Base-by-base conservation (phyloP, 2,329 filamentous ascomycete genomes). In the Aspergillus sp. region DNA sequence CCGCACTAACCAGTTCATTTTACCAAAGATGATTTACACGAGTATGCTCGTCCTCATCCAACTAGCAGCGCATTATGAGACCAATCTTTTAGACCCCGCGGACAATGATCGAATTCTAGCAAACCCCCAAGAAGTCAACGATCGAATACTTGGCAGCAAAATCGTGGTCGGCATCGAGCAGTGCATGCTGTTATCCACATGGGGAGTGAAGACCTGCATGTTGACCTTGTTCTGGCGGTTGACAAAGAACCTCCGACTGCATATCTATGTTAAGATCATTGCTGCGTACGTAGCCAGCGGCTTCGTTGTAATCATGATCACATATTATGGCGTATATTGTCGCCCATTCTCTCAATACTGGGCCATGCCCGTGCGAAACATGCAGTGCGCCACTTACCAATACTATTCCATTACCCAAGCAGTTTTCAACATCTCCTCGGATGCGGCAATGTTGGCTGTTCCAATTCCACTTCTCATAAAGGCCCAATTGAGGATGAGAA, bases 171-270 rank as follows among this genome's bases (percentile, higher is more conserved):
- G 77, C 1, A 71, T 81, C 7, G 80, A 83, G 58, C 79, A 82
- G 61, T 81, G 78, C 71, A 81, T 82, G 72, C 71, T 81, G 36
- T 57, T 75, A 16, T 79, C 78, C 3, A 80, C 80, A 14, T 84
- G 82, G 81, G 69, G 78, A 6, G 76, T 82, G 52, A 85, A 84
- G 64, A 73, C 78, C 24, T 83, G 81, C 65, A 75, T 84, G 65
- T 68, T 84, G 62, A 75, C 80, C 26, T 78, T 84, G 63, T 82
- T 82, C 62, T 74, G 74, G 61, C 73, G 79, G 12, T 75, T 82
- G 67, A 82, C 80, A 45, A 75, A 69, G 56, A 74, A 70, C 50
- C 63, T 72, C 32, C 67, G 68, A 36, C 67, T 74, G 20, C 74
- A 76, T 46, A 56, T 73, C 22, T 74, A 71, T 52, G 75, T 82